phyloP scores from a whole-genome alignment of 805 yeast species.

The Candida dajiaensis region DNA sequence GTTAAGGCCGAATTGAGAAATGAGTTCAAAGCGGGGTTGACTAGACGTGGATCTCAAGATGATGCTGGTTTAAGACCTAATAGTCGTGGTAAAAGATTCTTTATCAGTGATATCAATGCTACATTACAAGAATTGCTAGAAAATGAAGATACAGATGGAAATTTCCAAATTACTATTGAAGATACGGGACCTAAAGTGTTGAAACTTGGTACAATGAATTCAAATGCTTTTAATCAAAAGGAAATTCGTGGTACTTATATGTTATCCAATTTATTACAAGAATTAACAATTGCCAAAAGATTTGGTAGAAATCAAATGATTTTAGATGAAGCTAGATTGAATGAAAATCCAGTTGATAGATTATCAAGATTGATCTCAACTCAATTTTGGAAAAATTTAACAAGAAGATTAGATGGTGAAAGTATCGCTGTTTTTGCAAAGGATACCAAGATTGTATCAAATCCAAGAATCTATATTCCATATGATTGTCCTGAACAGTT shows the following conservation, averaged over 20 bases:
- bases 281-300: constrained; percentile 77
- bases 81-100: constrained; percentile 40
- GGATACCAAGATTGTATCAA: constrained; percentile 70
- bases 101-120: constrained; percentile 67
- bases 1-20: constrained; percentile 15
- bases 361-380: constrained; percentile 66
- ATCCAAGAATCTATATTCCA: constrained; percentile 79
- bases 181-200: constrained; percentile 83
- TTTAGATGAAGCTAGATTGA: constrained; percentile 75
- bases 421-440: constrained; percentile 64
- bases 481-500: constrained; percentile 62
- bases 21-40: constrained; percentile 23
- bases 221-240: constrained; percentile 69
- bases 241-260: constrained; percentile 85
- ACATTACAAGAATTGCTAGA: constrained; percentile 64
- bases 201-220: constrained; percentile 74
- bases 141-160: constrained; percentile 80
- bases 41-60: constrained; percentile 52
- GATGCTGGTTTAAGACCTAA: constrained; percentile 32
- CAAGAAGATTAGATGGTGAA: constrained; percentile 60
- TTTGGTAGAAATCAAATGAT: constrained; percentile 74
- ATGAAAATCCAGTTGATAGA: constrained; percentile 82
- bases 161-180: constrained; percentile 80
- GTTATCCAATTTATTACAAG: constrained; percentile 83
- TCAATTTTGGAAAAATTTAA: constrained; percentile 75